Evolutionary conservation across 2,329 filamentous ascomycete genomes (phyloP), one percentile per base, ranked within the genome.

Genomic region (Decorospora gaudefroyi): DNA sequence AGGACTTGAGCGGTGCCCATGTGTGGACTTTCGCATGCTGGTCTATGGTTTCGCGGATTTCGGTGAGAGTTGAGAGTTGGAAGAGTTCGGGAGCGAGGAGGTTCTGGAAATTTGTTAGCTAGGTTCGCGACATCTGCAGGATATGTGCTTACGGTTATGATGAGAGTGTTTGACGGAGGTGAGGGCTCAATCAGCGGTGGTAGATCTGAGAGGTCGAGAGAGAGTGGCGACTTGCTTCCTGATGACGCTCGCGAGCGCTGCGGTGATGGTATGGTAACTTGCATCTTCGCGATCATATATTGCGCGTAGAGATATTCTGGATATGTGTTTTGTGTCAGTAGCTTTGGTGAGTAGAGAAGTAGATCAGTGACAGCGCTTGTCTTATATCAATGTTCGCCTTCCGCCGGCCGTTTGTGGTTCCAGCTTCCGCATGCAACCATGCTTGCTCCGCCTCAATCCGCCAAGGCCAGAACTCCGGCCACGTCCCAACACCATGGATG

Each of bases 1-100:
- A 90, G 5, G 86, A 90, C 69, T 88, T 89, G 51, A 93, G 80
- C 0, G 88, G 88, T 8, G 86, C 82, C 79, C 88, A 93, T 46
- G 85, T 83, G 72, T 89, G 85, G 53, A 92, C 83, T 36, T 83
- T 78, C 2, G 86, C 86, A n/a, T 84, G 82, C 35, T 80, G 71
- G 62, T 81, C 75, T 68, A 93, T 84, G 46, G 89, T 82, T 41
- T 84, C 78, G 65, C 84, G 85, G 61, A 92, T 87, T 49, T 80
- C 83, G 60, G 86, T 81, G 46, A 92, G 78, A 71, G 89, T 90
- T 51, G 85, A 79, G 12, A 86, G 77, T 46, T 81, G 77, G 78
- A 92, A 93, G 74, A 90, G 84, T 62, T 86, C 83, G 46, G 78
- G 73, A 55, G 88, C 82, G 64, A 84, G 75, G 48, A 93, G 82